Base-by-base conservation (phyloP, 2,329 filamentous ascomycete genomes). In the Ophiocordyceps camponoti-leonardi region DNA sequence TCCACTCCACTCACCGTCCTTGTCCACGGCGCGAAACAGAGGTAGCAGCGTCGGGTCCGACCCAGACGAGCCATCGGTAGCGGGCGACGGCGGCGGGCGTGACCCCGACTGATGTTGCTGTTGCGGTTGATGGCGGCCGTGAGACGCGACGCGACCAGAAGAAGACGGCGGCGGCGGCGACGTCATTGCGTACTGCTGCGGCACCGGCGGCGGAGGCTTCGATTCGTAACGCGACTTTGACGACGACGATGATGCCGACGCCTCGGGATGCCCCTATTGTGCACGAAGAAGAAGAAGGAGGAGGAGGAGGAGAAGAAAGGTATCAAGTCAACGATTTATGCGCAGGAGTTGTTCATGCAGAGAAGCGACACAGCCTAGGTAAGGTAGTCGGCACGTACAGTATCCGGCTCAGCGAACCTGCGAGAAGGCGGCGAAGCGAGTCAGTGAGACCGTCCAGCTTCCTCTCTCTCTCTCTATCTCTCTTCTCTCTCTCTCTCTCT, bases 21-120 rank as follows among this genome's bases (percentile, higher is more conserved):
- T 88, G 65, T 98, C 93, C 14, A 95, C 90, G 1, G 87, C 86
- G 49, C 84, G 75, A 67, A 96, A 98, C 23, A 96, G 70, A 4
- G 84, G 84, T 60, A 86, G 78, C 18, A 98, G 72, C 1, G 78
- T 80, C n/a, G 81, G 73, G 57, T 88, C 82, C 44, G 79, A 73
- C 43, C 67, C 66, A 30, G 58, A 61, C 16, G 70, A 55, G 26
- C 71, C 56, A 53, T 67, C 61, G 56, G 69, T 67, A 51, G 73
- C 65, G 49, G 86, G 73, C 53, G 79, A 77, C 52, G 77, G 75
- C 54, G 86, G 76, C 53, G 81, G 75, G 53, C 79, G 72, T 55
- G 76, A 75, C 22, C 19, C 13, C 40, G 58, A 56, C 23, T 46
- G 42, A 18, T 46, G 45, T 10, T 22, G 42, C 18, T 46, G 45